Conservation (phyloP, 805 yeast species). For the Ascoidea tarda region DNA sequence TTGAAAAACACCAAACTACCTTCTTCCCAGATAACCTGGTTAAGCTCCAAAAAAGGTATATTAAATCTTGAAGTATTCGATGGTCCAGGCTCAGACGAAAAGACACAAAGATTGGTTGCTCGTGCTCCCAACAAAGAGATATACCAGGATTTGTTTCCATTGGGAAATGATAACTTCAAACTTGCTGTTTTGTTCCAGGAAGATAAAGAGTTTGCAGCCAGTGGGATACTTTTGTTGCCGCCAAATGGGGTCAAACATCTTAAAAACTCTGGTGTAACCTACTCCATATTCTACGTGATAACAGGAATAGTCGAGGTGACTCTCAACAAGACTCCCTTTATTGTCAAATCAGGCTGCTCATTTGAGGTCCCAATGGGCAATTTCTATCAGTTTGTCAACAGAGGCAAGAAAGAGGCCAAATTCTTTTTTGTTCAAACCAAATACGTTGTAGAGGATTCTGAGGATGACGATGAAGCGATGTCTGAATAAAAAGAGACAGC, state of each 20-base stretch:
- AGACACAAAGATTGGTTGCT: conserved; percentile 37
- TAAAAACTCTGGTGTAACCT: conserved; percentile 48
- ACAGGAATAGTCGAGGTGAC: conserved; percentile 59
- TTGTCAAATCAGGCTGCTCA: conserved; percentile 59
- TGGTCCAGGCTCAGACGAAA: conserved; percentile 32
- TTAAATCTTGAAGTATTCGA: conserved; percentile 34
- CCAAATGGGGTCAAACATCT: conserved; percentile 43
- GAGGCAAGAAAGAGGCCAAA: conserved; percentile 40
- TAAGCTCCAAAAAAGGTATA: conserved; percentile 33
- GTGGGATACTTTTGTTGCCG: conserved; percentile 61
- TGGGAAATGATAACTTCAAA: conserved; percentile 38
- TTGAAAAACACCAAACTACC: conserved; percentile 12
- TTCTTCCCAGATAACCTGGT: conserved; percentile 18
- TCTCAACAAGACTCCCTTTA: conserved; percentile 40
- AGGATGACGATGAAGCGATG: background rate
- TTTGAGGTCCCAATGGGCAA: conserved; percentile 74
- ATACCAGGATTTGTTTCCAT: conserved; percentile 24
- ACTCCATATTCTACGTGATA: conserved; percentile 63
- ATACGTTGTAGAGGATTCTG: conserved; percentile 14
- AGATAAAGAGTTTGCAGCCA: conserved; percentile 50
- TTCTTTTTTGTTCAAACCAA: conserved; percentile 67
- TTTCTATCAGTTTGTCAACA: conserved; percentile 52
- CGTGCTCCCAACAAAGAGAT: conserved; percentile 47
- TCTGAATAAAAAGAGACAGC: too few relatives aligned
- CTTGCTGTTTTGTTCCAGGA: conserved; percentile 52